A percentile compares a stretch with the other conserved stretches of the same genome.
These are phyloP conservation scores for Ramaria sp. DNA, from an alignment of 768 basidiomycete genomes.

Conservation along the genomic window DNA sequence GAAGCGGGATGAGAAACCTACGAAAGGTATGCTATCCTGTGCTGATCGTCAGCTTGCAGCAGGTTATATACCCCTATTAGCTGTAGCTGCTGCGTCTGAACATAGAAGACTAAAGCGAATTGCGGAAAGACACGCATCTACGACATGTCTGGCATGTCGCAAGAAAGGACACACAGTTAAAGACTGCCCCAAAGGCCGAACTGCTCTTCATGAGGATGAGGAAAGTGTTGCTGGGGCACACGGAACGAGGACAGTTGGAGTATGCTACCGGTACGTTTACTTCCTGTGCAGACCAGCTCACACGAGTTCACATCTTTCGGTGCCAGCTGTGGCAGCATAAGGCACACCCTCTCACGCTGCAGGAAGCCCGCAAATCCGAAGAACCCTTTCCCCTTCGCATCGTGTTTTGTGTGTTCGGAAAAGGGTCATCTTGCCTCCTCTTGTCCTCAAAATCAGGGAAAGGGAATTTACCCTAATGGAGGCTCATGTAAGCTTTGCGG, in stretches of 20 bases:
- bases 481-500: slow-evolving; percentile 86
- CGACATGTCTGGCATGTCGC: slow-evolving; percentile 82
- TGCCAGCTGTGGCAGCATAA: slow-evolving; percentile 68
- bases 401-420: slow-evolving; percentile 81
- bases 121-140: slow-evolving; percentile 41
- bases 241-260: slow-evolving; percentile 29
- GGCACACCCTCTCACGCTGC: slow-evolving; percentile 74
- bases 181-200: slow-evolving; percentile 53
- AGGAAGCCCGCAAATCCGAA: slow-evolving; percentile 47
- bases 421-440: slow-evolving; percentile 79
- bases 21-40: slow-evolving; percentile 12
- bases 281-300: not conserved
- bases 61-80: slow-evolving; percentile 10
- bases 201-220: slow-evolving; percentile 16
- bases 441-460: slow-evolving; percentile 71
- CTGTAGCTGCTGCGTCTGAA: slow-evolving; percentile 32
- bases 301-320: not conserved
- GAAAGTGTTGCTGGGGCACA: slow-evolving; percentile 12
- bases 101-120: slow-evolving; percentile 54
- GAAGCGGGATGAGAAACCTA: slow-evolving; percentile 21
- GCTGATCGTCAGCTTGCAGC: not conserved
- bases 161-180: slow-evolving; percentile 73
- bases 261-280: slow-evolving; percentile 57
- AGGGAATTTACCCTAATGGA: slow-evolving; percentile 84
- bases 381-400: slow-evolving; percentile 76